Evolutionary conservation across 2,329 filamentous ascomycete species (phyloP), one percentile per base, ranked within the genome.

Genomic region (Byssothecium circinans): DNA sequence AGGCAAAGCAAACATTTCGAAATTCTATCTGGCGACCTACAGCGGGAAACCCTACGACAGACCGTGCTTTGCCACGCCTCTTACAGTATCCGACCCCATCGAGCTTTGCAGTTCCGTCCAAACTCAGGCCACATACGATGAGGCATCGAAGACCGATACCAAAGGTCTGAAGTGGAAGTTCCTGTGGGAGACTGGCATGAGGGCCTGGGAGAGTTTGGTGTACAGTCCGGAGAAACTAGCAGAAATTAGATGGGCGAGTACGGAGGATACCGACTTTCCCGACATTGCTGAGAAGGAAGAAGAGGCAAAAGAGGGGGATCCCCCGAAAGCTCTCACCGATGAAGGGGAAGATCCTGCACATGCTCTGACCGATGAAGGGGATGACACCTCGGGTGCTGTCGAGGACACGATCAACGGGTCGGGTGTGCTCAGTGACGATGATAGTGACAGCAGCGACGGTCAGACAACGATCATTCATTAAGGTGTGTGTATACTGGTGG

Each of bases 101-200:
- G 41, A 41, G 4, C 35, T 50, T 25, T 35, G 32, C 32, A 0
- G 22, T 22, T 3, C 14, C 42, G 11, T 8, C 10, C 23, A 10
- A 25, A 25, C 44, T 27, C 3, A 34, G 11, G 20, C 15, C 12
- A 12, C 20, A 7, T 15, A n/a, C 2, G 33, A 38, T 2, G 41
- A 15, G 18, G 40, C 45, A 4, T 22, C 39, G 11, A 50, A 43
- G 20, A 30, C 39, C 8, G 40, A 43, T 4, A 36, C 32, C 14
- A 43, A 36, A 17, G 35, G 47, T n/a, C 14, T 52, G 1, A 41
- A 49, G 10, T 64, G 61, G 60, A 52, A 40, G 37, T 66, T 57
- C 25, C 41, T 62, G 11, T 62, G 53, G 34, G 54, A 58, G 33
- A 56, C 60, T 2, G 57, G 44, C 2, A 41, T 47, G 19, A 19